phyloP scores from a whole-genome alignment of 2,329 filamentous ascomycete species.

The Nannizzia gypsea region DNA sequence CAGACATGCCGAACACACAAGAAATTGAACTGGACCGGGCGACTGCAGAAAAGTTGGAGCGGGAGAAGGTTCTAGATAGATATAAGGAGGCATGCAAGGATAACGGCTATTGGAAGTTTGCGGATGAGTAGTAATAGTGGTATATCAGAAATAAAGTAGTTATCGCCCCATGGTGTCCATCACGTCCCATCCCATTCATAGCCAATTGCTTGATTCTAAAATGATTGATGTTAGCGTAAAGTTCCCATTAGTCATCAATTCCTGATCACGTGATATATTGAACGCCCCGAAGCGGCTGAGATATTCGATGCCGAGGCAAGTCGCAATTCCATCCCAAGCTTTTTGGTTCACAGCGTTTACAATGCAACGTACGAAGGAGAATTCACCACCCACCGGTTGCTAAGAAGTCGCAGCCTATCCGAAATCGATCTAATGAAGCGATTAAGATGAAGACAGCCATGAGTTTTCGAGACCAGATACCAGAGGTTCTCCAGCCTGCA shows the following conservation, averaged over 20 bases:
- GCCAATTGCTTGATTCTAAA: too few species aligned
- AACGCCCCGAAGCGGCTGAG: too few species aligned
- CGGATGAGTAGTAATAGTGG: slow-evolving; percentile 51
- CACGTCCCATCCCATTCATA: too few species aligned
- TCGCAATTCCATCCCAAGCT: background rate
- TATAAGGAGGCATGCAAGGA: slow-evolving; percentile 70
- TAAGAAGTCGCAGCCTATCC: background rate
- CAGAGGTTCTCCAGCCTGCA: slow-evolving; percentile 25
- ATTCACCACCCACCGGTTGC: background rate
- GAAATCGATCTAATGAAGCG: background rate
- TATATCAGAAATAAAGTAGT: too few species aligned
- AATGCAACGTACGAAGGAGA: background rate
- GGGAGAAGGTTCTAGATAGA: slow-evolving; percentile 55
- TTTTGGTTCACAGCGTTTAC: background rate
- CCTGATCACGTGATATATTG: background rate
- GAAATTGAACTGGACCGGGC: slow-evolving; percentile 56
- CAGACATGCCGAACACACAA: slow-evolving; percentile 82
- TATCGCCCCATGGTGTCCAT: too few species aligned
- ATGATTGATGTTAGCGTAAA: too few species aligned
- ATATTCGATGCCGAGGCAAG: background rate
- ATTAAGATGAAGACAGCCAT: slow-evolving; percentile 24
- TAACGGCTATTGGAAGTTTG: slow-evolving; percentile 67
- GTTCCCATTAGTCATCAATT: too few species aligned
- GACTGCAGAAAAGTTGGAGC: slow-evolving; percentile 53
- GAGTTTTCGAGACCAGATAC: slow-evolving; percentile 20